Conservation (phyloP, 2,329 filamentous ascomycete genomes). For the Rachicladosporium sp. region DNA sequence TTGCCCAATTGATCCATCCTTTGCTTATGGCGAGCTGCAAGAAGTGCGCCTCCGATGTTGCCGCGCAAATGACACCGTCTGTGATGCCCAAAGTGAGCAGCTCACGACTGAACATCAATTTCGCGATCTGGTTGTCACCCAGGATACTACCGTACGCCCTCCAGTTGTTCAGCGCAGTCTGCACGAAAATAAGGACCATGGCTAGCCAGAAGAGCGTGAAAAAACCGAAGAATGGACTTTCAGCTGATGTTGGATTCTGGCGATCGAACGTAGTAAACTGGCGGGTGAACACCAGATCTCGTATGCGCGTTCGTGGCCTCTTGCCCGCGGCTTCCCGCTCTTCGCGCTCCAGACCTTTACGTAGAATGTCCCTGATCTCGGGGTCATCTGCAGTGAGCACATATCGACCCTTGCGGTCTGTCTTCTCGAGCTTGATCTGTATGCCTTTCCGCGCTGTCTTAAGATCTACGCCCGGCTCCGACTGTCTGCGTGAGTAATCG, state of each 20-base stretch:
- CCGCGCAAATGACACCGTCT: slow-evolving; percentile 56
- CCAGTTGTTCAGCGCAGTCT: slow-evolving; percentile 58
- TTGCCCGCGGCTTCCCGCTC: slow-evolving; percentile 22
- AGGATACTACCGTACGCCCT: slow-evolving; percentile 54
- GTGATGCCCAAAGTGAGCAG: slow-evolving; percentile 42
- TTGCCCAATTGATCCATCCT: slow-evolving; percentile 56
- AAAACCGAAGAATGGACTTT: slow-evolving; percentile 66
- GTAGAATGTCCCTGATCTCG: slow-evolving; percentile 35
- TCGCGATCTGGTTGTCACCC: slow-evolving; percentile 59
- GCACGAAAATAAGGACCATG: slow-evolving; percentile 53
- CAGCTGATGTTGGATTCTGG: slow-evolving; percentile 51
- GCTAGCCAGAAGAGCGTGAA: slow-evolving; percentile 69
- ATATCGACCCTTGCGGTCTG: slow-evolving; percentile 34
- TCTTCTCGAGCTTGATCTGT: slow-evolving; percentile 35
- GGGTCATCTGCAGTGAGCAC: slow-evolving; percentile 39
- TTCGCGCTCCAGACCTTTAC: slow-evolving; percentile 31
- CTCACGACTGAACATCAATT: slow-evolving; percentile 51
- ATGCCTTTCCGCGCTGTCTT: slow-evolving; percentile 27
- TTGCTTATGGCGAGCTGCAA: slow-evolving; percentile 49
- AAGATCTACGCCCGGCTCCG: slow-evolving; percentile 4
- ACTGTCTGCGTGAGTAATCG: slow-evolving; percentile 3
- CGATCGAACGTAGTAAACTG: slow-evolving; percentile 65
- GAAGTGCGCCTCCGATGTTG: slow-evolving; percentile 52
- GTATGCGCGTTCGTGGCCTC: slow-evolving; percentile 28
- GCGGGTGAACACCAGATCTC: slow-evolving; percentile 56